Conservation (phyloP, 163 green algal genomes). For the Trebouxia gelatinosa region DNA sequence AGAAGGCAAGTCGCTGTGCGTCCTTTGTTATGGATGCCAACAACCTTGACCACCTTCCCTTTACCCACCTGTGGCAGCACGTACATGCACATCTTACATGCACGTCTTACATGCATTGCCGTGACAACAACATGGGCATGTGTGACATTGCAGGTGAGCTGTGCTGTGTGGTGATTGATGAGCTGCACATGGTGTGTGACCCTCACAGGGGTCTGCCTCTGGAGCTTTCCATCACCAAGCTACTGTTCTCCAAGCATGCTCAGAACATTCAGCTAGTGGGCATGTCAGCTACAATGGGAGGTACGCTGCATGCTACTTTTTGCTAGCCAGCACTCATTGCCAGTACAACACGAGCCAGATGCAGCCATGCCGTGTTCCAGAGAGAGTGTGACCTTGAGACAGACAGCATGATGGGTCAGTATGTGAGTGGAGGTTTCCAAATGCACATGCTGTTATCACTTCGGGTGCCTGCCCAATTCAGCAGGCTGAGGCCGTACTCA, state of each 20-base stretch:
- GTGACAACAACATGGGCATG: too few species aligned
- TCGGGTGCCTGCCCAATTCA: too few species aligned
- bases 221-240: constrained; percentile 86
- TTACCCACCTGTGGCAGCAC: constrained; percentile 51
- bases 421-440: not conserved
- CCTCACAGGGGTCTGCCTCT: constrained; percentile 65
- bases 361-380: too few species aligned
- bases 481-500: too few species aligned
- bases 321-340: too few species aligned
- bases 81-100: too few species aligned
- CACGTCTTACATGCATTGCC: too few species aligned
- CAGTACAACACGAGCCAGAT: not conserved
- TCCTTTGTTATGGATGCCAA: constrained; percentile 85
- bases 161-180: constrained; percentile 80
- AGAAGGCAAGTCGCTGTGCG: constrained; percentile 92
- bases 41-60: constrained; percentile 88
- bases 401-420: too few species aligned
- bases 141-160: constrained; percentile 37
- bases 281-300: constrained; percentile 87
- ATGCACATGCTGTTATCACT: not conserved
- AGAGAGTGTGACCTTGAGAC: too few species aligned
- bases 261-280: constrained; percentile 74
- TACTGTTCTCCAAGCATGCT: constrained; percentile 48
- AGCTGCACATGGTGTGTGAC: constrained; percentile 86
- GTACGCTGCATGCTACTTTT: too few species aligned